Percentiles rank a stretch among this genome's conserved stretches.
phyloP scores from a whole-genome alignment of 2,329 filamentous ascomycete species.

The Paraconiothyrium brasiliense region DNA sequence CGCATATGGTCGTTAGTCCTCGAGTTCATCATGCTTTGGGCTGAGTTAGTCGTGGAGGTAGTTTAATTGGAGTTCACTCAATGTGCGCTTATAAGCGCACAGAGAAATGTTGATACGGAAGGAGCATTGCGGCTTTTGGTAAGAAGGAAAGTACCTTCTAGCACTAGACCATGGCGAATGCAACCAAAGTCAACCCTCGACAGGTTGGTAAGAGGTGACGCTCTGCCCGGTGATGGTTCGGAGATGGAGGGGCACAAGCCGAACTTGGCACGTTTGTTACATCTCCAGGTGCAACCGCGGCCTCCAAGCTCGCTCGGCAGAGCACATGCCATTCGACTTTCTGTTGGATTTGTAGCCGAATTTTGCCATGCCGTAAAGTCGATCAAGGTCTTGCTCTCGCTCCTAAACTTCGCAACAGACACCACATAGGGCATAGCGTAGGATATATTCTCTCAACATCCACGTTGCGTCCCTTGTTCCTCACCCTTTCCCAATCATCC shows the following conservation, averaged over 20 bases:
- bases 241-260: conserved; percentile 28
- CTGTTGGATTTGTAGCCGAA: background rate
- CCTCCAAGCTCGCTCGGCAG: background rate
- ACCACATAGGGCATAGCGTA: conserved; percentile 9
- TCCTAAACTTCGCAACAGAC: conserved; percentile 1
- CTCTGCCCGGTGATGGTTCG: conserved; percentile 37
- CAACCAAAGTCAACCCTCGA: conserved; percentile 19
- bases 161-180: background rate
- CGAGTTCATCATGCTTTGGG: conserved; percentile 28
- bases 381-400: background rate
- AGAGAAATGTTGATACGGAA: conserved; percentile 18
- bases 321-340: background rate
- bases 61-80: conserved; percentile 10
- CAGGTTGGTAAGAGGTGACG: conserved; percentile 23
- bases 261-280: conserved; percentile 17
- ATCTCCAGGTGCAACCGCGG: background rate
- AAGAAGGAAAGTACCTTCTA: background rate
- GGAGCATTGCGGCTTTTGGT: background rate
- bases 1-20: conserved; percentile 42
- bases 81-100: conserved; percentile 7
- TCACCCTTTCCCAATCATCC: background rate
- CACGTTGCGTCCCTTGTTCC: background rate
- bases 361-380: background rate
- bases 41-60: conserved; percentile 9
- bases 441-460: conserved; percentile 5